These are phyloP conservation scores for Borovskyia barvae DNA, from an alignment of 208 protist genomes.

Conservation along the genomic window DNA sequence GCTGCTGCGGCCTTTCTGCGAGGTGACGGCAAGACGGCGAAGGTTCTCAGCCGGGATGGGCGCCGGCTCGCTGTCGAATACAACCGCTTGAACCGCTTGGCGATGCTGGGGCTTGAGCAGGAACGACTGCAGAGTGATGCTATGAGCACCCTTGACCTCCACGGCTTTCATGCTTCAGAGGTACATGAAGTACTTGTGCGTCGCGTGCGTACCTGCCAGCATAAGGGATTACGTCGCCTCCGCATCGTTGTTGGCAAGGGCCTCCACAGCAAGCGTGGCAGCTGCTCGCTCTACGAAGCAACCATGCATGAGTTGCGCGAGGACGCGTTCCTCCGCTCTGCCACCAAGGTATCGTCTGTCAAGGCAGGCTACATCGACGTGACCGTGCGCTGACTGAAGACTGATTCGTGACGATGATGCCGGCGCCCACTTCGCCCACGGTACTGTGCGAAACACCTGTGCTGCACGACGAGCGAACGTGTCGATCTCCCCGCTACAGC, in stretches of 20 bases:
- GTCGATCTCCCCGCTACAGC: not conserved
- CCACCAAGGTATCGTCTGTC: slow-evolving; percentile 33
- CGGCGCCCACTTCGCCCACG: no score
- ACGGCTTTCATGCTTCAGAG: slow-evolving; percentile 79
- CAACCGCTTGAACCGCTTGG: slow-evolving; percentile 68
- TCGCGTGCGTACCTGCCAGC: slow-evolving; percentile 56
- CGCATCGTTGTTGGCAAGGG: slow-evolving; percentile 64
- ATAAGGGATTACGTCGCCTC: slow-evolving; percentile 36
- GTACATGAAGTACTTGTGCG: slow-evolving; percentile 65
- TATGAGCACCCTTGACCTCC: slow-evolving; percentile 63
- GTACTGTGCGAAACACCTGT: no score
- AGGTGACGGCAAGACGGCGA: slow-evolving; percentile 50
- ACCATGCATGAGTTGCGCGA: slow-evolving; percentile 37
- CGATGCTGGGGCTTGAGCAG: slow-evolving; percentile 79
- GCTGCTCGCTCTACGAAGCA: slow-evolving; percentile 31
- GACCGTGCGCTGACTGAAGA: not conserved
- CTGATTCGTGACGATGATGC: not conserved
- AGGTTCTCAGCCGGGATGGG: slow-evolving; percentile 54
- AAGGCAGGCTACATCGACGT: slow-evolving; percentile 49
- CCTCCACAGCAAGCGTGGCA: slow-evolving; percentile 58
- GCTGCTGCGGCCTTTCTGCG: slow-evolving; percentile 59
- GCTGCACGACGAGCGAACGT: no score
- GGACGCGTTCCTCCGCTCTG: slow-evolving; percentile 29
- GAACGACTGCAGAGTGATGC: slow-evolving; percentile 42
- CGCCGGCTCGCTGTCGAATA: slow-evolving; percentile 66